These are phyloP conservation scores for Chlamydomonas incerta DNA, from an alignment of 139 green algal genomes.

Conservation along the genomic window DNA sequence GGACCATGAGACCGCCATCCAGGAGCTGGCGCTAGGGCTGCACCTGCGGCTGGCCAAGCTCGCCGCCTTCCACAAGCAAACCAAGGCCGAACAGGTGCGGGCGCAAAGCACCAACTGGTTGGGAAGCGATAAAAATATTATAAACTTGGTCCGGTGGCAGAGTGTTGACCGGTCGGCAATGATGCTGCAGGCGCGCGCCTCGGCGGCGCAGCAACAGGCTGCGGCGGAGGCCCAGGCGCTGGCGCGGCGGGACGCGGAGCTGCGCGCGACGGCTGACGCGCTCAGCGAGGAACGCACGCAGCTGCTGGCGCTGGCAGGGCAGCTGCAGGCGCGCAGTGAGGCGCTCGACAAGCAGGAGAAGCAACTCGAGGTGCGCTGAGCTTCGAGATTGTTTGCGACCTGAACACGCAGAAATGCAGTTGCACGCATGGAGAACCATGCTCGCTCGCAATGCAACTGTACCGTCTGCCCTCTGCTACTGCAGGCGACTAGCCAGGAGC, in stretches of 20 bases:
- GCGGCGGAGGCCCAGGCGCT: neutral
- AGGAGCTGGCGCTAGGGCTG: conserved; percentile 19
- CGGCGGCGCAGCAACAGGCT: neutral
- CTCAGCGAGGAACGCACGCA: conserved; percentile 32
- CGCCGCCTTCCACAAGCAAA: neutral
- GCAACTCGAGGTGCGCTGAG: conserved; percentile 9
- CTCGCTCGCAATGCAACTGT: too few relatives aligned
- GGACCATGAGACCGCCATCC: conserved; percentile 15
- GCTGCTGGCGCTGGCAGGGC: conserved; percentile 29
- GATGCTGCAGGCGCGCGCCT: neutral
- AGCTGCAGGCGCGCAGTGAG: conserved; percentile 20
- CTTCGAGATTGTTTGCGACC: too few relatives aligned
- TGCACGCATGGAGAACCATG: too few relatives aligned
- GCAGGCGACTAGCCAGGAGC: conserved; percentile 10
- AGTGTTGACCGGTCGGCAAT: too few relatives aligned
- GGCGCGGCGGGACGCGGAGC: neutral
- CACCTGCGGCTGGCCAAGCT: conserved; percentile 34
- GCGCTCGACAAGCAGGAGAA: conserved; percentile 27
- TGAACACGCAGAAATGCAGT: too few relatives aligned
- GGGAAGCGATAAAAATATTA: too few relatives aligned
- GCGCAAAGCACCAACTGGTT: too few relatives aligned
- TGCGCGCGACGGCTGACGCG: neutral
- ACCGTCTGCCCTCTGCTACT: too few relatives aligned
- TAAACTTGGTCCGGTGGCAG: too few relatives aligned
- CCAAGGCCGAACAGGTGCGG: neutral